Percentiles rank a stretch among this genome's conserved stretches.
Conservation (phyloP, 305 asterid genomes). For the Withania somnifera region DNA sequence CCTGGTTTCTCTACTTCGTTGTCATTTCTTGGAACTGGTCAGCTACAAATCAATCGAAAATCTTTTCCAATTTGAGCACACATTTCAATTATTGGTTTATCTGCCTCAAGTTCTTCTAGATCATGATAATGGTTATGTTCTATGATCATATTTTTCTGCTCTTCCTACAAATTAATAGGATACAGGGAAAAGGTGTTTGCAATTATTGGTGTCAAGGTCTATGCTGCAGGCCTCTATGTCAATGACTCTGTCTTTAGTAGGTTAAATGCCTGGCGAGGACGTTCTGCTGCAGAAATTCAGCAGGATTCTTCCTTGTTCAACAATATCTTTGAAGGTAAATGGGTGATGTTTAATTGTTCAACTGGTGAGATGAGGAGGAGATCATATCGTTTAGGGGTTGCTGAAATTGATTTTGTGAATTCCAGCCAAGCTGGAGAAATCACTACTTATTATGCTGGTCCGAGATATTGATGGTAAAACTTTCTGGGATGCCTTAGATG, state of each 20-base stretch:
- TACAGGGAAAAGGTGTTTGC: constrained; percentile 83
- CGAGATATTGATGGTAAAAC: constrained; percentile 89
- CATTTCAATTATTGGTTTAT: not conserved
- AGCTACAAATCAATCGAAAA: constrained; percentile 11
- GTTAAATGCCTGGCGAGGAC: constrained; percentile 59
- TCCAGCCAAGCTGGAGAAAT: constrained; percentile 79
- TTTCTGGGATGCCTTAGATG: constrained; percentile 90
- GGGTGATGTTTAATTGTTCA: not conserved
- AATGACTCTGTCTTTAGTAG: constrained; percentile 38
- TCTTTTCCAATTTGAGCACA: not conserved
- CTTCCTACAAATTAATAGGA: constrained; percentile 31
- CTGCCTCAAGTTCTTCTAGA: not conserved
- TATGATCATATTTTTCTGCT: not conserved
- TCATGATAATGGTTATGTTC: not conserved
- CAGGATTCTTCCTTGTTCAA: constrained; percentile 48
- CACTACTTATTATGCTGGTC: constrained; percentile 63
- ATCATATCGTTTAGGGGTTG: not conserved
- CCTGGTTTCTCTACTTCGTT: constrained; percentile 62
- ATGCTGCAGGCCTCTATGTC: constrained; percentile 68
- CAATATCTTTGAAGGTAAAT: constrained; percentile 53
- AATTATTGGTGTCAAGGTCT: constrained; percentile 79
- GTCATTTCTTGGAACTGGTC: constrained; percentile 76
- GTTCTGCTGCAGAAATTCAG: constrained; percentile 39
- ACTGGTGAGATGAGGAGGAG: not conserved
- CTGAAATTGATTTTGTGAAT: constrained; percentile 15